Evolutionary conservation across 768 basidiomycete species (phyloP).

Genomic region (Royoungia palumana): DNA sequence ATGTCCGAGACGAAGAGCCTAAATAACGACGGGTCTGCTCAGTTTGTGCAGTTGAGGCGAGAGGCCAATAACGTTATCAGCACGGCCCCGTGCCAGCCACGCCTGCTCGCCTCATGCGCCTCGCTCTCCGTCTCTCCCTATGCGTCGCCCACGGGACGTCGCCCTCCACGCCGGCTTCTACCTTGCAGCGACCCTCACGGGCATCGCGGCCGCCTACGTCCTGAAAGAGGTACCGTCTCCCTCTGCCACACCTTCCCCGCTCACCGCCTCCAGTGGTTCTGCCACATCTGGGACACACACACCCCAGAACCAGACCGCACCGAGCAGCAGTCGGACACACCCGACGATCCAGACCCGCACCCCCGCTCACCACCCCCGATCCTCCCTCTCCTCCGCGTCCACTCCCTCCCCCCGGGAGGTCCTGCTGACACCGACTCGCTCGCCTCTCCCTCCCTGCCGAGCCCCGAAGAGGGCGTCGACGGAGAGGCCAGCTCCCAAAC

Average conservation of each 20-base stretch:
- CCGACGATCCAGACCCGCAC: not conserved
- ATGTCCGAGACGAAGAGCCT: no score
- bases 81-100: not conserved
- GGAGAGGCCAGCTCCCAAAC: not conserved
- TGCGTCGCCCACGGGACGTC: conserved; percentile 11
- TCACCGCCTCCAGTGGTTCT: conserved; percentile 11
- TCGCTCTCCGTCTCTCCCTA: not conserved
- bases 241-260: not conserved
- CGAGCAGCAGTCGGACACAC: not conserved
- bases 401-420: conserved; percentile 8
- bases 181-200: conserved; percentile 12
- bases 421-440: not conserved
- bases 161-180: conserved; percentile 8
- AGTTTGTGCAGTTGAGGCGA: no score
- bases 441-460: not conserved
- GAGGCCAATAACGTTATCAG: not conserved
- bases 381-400: conserved; percentile 4
- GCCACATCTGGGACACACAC: conserved; percentile 3
- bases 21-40: no score
- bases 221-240: conserved; percentile 14
- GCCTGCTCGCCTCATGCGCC: not conserved
- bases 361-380: not conserved
- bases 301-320: not conserved
- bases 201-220: conserved; percentile 21
- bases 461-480: not conserved